Evolutionary conservation across 108 stramenopile species (phyloP).

Genomic region (Skeletonema grethae): DNA sequence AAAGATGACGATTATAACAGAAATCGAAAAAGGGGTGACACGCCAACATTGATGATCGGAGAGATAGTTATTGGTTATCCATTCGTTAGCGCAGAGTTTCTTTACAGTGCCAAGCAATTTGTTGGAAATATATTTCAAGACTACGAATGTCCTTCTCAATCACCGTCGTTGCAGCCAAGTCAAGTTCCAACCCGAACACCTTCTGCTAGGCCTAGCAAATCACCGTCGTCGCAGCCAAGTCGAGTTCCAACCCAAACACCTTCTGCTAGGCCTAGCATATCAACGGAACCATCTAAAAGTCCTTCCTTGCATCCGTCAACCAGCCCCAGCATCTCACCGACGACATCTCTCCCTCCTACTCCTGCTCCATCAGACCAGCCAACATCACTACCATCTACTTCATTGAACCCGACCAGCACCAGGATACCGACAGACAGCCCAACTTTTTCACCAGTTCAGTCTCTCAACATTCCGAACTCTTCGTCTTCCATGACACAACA

Average conservation of each 20-base stretch:
- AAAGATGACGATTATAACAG: conserved; percentile 21
- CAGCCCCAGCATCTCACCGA: neutral
- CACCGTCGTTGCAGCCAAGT: conserved; percentile 13
- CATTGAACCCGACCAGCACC: neutral
- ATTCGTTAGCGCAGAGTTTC: conserved; percentile 17
- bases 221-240: conserved; percentile 2
- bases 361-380: neutral
- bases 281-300: neutral
- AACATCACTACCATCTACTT: neutral
- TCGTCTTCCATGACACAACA: neutral
- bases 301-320: neutral
- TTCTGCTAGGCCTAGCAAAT: neutral
- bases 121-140: conserved; percentile 30
- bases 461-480: neutral
- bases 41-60: conserved; percentile 20
- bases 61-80: conserved; percentile 37
- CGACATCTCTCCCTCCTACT: neutral
- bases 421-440: neutral
- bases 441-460: neutral
- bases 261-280: neutral
- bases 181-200: neutral
- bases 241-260: neutral
- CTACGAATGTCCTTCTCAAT: conserved; percentile 24
- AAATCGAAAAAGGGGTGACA: conserved; percentile 1
- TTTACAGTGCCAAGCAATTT: conserved; percentile 28